Percentiles rank a stretch among this genome's conserved stretches.
These are phyloP conservation scores for Diaporthe helianthi DNA, from an alignment of 2,329 filamentous ascomycete species.

Conservation along the genomic window DNA sequence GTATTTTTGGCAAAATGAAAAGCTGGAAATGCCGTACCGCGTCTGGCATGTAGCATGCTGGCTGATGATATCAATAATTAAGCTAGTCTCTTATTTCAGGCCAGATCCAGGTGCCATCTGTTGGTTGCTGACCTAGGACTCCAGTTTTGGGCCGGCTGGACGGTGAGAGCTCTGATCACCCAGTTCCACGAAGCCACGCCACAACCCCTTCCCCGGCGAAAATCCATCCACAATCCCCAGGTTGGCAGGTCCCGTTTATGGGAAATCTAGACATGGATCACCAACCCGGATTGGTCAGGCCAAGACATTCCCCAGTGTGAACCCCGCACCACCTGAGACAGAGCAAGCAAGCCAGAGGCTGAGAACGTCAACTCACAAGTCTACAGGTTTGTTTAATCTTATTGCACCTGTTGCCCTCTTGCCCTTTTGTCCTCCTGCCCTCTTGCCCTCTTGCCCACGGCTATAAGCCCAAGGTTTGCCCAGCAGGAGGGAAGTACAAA, in stretches of 20 bases:
- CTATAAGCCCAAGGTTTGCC: conserved; percentile 4
- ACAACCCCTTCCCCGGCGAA: not conserved
- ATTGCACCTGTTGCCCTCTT: not conserved
- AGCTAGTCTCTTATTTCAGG: conserved; percentile 8
- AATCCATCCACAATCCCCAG: conserved; percentile 18
- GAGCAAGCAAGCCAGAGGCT: conserved; percentile 3
- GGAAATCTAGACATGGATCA: conserved; percentile 20
- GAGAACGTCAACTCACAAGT: conserved; percentile 14
- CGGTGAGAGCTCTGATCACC: conserved; percentile 19
- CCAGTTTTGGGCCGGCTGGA: conserved; percentile 16
- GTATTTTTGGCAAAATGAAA: not conserved
- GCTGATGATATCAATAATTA: not conserved
- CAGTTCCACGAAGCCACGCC: conserved; percentile 22
- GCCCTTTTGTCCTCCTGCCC: not conserved
- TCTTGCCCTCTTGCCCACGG: not conserved
- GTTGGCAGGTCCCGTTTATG: conserved; percentile 5
- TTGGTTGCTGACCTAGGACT: conserved; percentile 8
- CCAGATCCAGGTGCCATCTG: conserved; percentile 3
- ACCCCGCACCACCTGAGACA: conserved; percentile 21
- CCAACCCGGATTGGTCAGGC: conserved; percentile 21
- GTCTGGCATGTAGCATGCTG: conserved; percentile 17
- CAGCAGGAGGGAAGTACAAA: conserved; percentile 4
- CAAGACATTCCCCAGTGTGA: conserved; percentile 25
- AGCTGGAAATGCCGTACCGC: not conserved
- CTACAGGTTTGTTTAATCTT: too few relatives aligned